Evolutionary conservation across 129 eudicot genomes (phyloP).

Genomic region (Oenanthe sinensis): DNA sequence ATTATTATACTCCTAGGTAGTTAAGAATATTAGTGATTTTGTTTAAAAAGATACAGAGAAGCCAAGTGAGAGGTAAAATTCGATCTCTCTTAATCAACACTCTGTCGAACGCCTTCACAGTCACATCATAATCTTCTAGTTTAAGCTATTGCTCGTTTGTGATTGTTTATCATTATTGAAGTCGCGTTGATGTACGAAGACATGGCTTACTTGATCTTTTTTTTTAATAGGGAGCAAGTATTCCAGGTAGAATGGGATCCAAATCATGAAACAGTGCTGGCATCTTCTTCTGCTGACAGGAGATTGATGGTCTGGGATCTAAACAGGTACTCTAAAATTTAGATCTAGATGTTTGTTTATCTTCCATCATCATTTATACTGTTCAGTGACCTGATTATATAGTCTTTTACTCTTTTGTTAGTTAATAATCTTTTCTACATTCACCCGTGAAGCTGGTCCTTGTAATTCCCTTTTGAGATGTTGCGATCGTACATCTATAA

Average conservation of each 20-base stretch:
- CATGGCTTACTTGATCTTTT: slow-evolving; percentile 6
- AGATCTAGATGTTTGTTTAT: neutral
- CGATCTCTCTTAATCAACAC: neutral
- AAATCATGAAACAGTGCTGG: slow-evolving; percentile 86
- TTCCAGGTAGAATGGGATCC: slow-evolving; percentile 99
- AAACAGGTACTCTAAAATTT: slow-evolving; percentile 53
- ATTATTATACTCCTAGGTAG: neutral
- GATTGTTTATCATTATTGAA: neutral
- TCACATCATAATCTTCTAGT: neutral
- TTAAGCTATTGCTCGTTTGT: neutral
- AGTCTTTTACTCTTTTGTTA: neutral
- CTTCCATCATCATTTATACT: neutral
- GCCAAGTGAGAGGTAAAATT: neutral
- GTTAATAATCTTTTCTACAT: neutral
- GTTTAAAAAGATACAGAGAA: neutral
- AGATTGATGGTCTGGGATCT: slow-evolving; percentile 99
- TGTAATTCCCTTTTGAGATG: neutral
- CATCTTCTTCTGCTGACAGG: slow-evolving; percentile 88
- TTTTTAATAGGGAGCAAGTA: slow-evolving; percentile 61
- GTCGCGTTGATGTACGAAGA: neutral
- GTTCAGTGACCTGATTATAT: neutral
- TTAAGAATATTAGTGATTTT: neutral
- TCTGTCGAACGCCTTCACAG: neutral
- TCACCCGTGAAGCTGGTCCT: neutral
- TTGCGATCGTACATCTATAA: neutral